phyloP scores from a whole-genome alignment of 306 rosid species.

The Pterocarpus santalinus region DNA sequence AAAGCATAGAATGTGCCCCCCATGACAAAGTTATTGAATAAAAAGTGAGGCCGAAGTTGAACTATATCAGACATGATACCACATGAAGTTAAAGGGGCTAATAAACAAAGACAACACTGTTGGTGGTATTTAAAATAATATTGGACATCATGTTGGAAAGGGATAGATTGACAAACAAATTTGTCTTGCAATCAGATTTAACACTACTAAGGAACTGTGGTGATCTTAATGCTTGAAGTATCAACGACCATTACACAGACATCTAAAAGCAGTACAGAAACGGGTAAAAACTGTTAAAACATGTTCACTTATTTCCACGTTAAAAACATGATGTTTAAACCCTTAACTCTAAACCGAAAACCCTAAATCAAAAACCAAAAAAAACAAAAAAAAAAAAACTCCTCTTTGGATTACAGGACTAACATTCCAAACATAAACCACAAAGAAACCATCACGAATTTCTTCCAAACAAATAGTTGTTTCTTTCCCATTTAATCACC shows the following conservation, averaged over 20 bases:
- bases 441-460: not conserved
- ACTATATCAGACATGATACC: not conserved
- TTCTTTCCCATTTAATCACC: not conserved
- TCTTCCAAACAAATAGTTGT: not conserved
- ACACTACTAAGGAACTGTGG: not conserved
- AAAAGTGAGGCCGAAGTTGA: conserved; percentile 13
- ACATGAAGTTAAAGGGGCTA: not conserved
- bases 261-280: not conserved
- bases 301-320: not conserved
- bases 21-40: conserved; percentile 2
- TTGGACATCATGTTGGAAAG: conserved; percentile 9
- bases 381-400: not conserved
- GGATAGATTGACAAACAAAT: not conserved
- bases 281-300: not conserved
- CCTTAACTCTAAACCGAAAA: no score
- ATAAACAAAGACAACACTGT: not conserved
- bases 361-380: no score
- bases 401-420: not conserved
- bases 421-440: not conserved
- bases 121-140: not conserved
- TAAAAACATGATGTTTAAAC: not conserved
- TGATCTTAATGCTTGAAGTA: not conserved
- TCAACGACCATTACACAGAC: not conserved
- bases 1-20: conserved; percentile 18
- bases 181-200: conserved; percentile 2